Conservation (phyloP, 2,329 filamentous ascomycete species). For the Aspergillus chevalieri region DNA sequence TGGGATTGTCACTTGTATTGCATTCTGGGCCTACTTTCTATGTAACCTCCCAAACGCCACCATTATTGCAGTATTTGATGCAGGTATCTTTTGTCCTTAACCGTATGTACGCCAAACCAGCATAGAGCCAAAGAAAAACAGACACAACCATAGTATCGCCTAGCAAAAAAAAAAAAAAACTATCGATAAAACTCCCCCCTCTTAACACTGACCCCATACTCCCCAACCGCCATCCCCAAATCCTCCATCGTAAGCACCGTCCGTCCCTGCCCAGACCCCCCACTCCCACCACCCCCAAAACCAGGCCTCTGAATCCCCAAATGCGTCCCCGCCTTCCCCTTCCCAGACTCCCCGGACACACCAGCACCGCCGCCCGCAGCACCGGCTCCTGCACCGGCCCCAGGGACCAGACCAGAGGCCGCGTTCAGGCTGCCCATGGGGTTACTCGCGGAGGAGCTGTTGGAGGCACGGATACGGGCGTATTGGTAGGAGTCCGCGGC, state of each 20-base stretch:
- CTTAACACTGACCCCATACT: constrained; percentile 98
- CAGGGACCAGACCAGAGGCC: constrained; percentile 48
- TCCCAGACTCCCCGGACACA: constrained; percentile 39
- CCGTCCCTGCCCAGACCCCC: constrained; percentile 72
- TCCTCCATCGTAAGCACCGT: constrained; percentile 99
- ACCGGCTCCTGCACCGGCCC: constrained; percentile 51
- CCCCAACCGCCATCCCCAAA: constrained; percentile 91
- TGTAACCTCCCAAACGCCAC: constrained; percentile 6
- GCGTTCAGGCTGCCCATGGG: constrained; percentile 81
- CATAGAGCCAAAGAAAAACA: background rate
- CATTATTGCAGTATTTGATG: constrained; percentile 9
- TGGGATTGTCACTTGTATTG: no score
- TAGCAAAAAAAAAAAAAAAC: background rate
- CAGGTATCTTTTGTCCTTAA: constrained; percentile 9
- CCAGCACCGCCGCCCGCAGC: constrained; percentile 46
- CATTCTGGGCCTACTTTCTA: constrained; percentile 1
- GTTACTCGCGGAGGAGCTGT: constrained; percentile 79
- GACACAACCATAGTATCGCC: background rate
- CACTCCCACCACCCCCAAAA: constrained; percentile 81
- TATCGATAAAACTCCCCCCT: constrained; percentile 92
- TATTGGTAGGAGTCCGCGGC: constrained; percentile 98
- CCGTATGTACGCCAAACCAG: constrained; percentile 9
- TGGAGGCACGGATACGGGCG: constrained; percentile 88
- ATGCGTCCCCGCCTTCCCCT: constrained; percentile 49
- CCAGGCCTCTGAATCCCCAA: constrained; percentile 71